Percentiles rank a stretch among this genome's conserved stretches.
Evolutionary conservation across 768 basidiomycete species (phyloP).

Genomic region (Phylloporus scabripes): DNA sequence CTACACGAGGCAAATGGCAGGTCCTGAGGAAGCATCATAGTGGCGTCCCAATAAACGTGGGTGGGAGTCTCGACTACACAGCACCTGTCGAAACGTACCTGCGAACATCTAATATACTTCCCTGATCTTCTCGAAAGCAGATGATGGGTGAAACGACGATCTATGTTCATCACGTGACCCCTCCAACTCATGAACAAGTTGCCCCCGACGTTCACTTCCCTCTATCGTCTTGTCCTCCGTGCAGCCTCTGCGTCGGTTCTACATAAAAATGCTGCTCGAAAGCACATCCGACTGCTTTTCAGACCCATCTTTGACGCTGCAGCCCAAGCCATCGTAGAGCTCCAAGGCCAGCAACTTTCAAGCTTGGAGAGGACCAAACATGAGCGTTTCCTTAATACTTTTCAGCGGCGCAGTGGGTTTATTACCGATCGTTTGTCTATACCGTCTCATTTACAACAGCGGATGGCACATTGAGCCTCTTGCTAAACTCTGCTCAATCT

Average conservation of each 20-base stretch:
- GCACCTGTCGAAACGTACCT: background rate
- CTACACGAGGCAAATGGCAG: conserved; percentile 17
- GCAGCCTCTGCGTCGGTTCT: conserved; percentile 54
- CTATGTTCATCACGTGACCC: conserved; percentile 10
- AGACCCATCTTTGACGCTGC: conserved; percentile 53
- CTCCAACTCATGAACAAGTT: conserved; percentile 14
- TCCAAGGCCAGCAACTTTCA: conserved; percentile 31
- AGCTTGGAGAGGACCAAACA: conserved; percentile 27
- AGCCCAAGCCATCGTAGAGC: conserved; percentile 36
- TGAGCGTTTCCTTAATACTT: conserved; percentile 42
- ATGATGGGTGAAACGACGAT: background rate
- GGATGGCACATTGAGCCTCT: conserved; percentile 58
- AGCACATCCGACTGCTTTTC: conserved; percentile 44
- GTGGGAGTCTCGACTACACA: conserved; percentile 1
- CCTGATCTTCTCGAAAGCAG: background rate
- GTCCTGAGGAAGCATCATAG: conserved; percentile 10
- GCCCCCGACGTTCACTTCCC: conserved; percentile 42
- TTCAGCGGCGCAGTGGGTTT: conserved; percentile 51
- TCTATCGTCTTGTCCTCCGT: conserved; percentile 58
- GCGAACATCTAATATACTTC: too few species aligned
- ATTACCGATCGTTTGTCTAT: background rate
- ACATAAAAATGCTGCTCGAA: conserved; percentile 41
- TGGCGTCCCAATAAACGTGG: conserved; percentile 5
- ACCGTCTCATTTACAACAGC: conserved; percentile 39
- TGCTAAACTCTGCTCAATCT: conserved; percentile 56